These are phyloP conservation scores for Trichoderma sp. DNA, from an alignment of 2,329 filamentous ascomycete species.

Conservation along the genomic window DNA sequence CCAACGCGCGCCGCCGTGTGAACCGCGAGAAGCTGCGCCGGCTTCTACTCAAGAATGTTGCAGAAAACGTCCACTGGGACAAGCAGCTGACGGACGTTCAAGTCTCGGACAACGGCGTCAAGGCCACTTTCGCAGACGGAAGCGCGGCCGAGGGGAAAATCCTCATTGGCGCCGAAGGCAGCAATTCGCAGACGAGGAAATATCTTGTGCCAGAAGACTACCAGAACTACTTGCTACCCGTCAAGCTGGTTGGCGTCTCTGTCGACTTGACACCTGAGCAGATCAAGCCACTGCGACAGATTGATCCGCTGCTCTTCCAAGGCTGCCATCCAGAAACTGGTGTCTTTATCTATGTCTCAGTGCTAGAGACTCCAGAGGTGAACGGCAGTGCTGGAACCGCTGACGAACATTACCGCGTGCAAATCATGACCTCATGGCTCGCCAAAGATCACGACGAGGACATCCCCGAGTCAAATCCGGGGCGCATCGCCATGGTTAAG, in stretches of 20 bases:
- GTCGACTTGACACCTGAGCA: conserved; percentile 42
- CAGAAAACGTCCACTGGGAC: conserved; percentile 36
- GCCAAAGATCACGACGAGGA: conserved; percentile 37
- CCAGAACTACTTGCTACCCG: conserved; percentile 40
- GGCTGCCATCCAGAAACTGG: conserved; percentile 53
- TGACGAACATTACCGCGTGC: conserved; percentile 42
- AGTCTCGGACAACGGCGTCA: conserved; percentile 30
- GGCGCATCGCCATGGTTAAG: conserved; percentile 45
- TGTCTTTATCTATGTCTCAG: conserved; percentile 53
- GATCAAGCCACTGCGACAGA: conserved; percentile 43
- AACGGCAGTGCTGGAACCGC: conserved; percentile 40
- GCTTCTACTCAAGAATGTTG: conserved; percentile 35
- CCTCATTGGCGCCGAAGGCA: conserved; percentile 46
- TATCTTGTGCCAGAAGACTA: conserved; percentile 38
- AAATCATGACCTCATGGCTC: conserved; percentile 52
- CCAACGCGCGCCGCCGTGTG: conserved; percentile 40
- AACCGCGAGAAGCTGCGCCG: conserved; percentile 41
- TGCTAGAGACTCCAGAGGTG: conserved; percentile 44
- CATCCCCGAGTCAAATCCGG: conserved; percentile 38
- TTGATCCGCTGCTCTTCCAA: conserved; percentile 58
- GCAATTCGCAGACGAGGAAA: conserved; percentile 41
- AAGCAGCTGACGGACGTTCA: conserved; percentile 37
- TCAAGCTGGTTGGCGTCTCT: conserved; percentile 43
- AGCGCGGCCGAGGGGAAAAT: conserved; percentile 37
- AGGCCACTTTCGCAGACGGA: conserved; percentile 38